Evolutionary conservation across 2,329 filamentous ascomycete species (phyloP).

Genomic region (Gremmenia infestans): DNA sequence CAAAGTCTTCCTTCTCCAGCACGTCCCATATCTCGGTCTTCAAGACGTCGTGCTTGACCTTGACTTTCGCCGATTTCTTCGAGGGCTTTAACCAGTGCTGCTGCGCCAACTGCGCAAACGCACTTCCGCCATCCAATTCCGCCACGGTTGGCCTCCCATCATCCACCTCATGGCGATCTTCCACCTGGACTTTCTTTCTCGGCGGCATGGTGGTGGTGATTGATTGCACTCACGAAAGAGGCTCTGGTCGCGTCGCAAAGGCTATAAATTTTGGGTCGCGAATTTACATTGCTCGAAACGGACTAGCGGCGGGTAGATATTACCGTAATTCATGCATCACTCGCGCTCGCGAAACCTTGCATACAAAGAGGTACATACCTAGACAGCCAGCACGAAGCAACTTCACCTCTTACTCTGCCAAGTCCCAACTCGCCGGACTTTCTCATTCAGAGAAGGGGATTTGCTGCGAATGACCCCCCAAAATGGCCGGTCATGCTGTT

Average conservation of each 20-base stretch:
- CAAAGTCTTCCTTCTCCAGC: slow-evolving; percentile 76
- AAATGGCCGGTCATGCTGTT: slow-evolving; percentile 50
- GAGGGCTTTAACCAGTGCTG: slow-evolving; percentile 75
- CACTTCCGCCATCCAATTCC: slow-evolving; percentile 65
- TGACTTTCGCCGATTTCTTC: slow-evolving; percentile 57
- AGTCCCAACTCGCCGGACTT: not conserved
- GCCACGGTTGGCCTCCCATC: slow-evolving; percentile 58
- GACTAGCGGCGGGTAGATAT: slow-evolving; percentile 4
- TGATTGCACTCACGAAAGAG: slow-evolving; percentile 1
- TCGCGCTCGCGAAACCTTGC: not conserved
- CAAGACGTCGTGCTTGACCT: slow-evolving; percentile 73
- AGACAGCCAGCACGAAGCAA: not conserved
- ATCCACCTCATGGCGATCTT: slow-evolving; percentile 33
- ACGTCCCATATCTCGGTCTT: slow-evolving; percentile 87
- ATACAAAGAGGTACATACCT: not conserved
- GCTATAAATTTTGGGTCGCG: not conserved
- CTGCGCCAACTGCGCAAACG: slow-evolving; percentile 72
- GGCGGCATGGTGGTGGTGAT: slow-evolving; percentile 28
- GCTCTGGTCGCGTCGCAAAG: slow-evolving; percentile 8
- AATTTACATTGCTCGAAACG: not conserved
- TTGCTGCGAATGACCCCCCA: not conserved
- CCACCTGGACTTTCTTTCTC: slow-evolving; percentile 25
- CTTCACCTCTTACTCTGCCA: not conserved
- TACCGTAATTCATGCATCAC: not conserved
- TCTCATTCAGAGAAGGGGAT: not conserved